Percentiles rank a stretch among this genome's conserved stretches.
phyloP scores from a whole-genome alignment of 192 early-diverging fungal genomes.

The Hyaloraphidium curvatum region DNA sequence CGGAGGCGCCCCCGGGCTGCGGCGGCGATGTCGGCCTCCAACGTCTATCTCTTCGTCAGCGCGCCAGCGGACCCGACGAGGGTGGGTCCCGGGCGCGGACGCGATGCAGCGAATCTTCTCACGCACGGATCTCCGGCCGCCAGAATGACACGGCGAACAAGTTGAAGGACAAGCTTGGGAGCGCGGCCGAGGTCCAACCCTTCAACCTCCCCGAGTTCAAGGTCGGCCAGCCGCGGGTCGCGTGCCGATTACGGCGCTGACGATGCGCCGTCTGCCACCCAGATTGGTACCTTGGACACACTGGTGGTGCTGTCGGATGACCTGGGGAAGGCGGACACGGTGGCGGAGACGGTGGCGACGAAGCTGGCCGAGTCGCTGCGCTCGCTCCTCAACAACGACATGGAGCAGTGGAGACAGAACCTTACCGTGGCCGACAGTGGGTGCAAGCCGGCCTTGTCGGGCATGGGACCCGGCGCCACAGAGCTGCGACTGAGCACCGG shows the following conservation, averaged over 20 bases:
- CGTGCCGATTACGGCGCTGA: too few species aligned
- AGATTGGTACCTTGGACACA: slow-evolving; percentile 91
- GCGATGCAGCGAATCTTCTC: slow-evolving; percentile 18
- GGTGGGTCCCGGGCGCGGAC: slow-evolving; percentile 26
- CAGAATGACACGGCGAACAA: slow-evolving; percentile 24
- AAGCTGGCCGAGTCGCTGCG: slow-evolving; percentile 79
- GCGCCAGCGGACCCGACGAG: slow-evolving; percentile 78
- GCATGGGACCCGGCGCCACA: not conserved
- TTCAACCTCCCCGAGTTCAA: slow-evolving; percentile 84
- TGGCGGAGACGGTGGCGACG: slow-evolving; percentile 45
- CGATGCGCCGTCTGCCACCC: not conserved
- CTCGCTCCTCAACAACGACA: slow-evolving; percentile 42
- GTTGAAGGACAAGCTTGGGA: slow-evolving; percentile 50
- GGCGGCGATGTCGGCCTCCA: too few species aligned
- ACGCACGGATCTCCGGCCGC: too few species aligned
- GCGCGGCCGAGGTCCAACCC: slow-evolving; percentile 55
- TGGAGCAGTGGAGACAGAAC: slow-evolving; percentile 36
- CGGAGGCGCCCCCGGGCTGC: too few species aligned
- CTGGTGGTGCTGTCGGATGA: slow-evolving; percentile 91
- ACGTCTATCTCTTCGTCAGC: slow-evolving; percentile 50
- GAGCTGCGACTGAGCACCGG: slow-evolving; percentile 7
- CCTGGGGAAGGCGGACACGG: slow-evolving; percentile 62
- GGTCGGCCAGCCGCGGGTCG: slow-evolving; percentile 25
- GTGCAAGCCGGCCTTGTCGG: slow-evolving; percentile 9
- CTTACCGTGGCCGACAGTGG: slow-evolving; percentile 66